Percentiles rank a stretch among this genome's conserved stretches.
phyloP scores from a whole-genome alignment of 108 stramenopile genomes.

The Stephanodiscus minutulus region DNA sequence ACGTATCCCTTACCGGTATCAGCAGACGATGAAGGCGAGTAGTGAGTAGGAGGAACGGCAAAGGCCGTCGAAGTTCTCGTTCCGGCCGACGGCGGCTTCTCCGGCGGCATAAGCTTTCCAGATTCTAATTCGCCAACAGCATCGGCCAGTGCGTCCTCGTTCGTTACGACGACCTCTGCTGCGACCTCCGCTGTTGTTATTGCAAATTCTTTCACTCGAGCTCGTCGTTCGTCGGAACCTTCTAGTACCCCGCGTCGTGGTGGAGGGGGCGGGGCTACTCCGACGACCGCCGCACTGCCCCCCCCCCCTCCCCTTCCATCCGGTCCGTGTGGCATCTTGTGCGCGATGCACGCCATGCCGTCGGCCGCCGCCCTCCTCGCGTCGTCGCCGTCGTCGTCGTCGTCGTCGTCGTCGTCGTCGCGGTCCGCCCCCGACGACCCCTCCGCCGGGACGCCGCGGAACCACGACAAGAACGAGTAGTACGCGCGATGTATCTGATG shows the following conservation, averaged over 20 bases:
- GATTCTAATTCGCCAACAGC: neutral
- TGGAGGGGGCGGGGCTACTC: neutral
- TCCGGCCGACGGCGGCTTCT: neutral
- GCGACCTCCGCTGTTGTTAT: conserved; percentile 2
- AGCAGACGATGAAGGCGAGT: neutral
- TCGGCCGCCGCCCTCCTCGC: conserved; percentile 32
- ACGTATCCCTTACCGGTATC: conserved; percentile 2
- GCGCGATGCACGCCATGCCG: conserved; percentile 3
- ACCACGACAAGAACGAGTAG: neutral
- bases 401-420: conserved; percentile 44
- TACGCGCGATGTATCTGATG: neutral
- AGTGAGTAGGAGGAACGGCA: conserved; percentile 6
- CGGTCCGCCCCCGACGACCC: conserved; percentile 52
- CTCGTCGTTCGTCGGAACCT: neutral
- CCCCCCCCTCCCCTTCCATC: conserved; percentile 30
- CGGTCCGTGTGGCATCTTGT: conserved; percentile 30
- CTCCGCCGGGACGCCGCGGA: conserved; percentile 58
- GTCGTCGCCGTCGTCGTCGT: conserved; percentile 55
- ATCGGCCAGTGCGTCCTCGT: neutral
- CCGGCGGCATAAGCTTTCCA: neutral
- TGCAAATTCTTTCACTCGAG: neutral
- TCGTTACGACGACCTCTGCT: neutral
- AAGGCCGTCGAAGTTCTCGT: conserved; percentile 12
- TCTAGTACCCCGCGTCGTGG: neutral
- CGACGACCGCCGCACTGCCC: neutral